Evolutionary conservation across 192 early-diverging fungal species (phyloP), one percentile per base, ranked within the genome.

Genomic region (Rhizoclosmatium globosum): DNA sequence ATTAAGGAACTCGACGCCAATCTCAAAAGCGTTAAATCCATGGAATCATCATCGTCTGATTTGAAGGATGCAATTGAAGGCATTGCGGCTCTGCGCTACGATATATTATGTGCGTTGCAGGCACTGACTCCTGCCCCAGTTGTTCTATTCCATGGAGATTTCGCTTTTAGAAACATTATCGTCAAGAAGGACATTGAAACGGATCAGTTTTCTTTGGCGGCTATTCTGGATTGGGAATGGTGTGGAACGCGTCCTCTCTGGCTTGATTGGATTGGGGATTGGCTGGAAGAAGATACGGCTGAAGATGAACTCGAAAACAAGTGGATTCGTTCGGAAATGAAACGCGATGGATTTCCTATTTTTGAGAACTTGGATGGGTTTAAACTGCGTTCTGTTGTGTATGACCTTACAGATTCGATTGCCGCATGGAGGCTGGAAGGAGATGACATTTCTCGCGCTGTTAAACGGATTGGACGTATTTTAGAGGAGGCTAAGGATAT

Each of bases 171-270:
- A 48, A 78, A 78, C 39, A 78, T 78, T 21, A 78, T 78, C 31
- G 56, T 68, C 17, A 23, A 17, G 3, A n/a, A 45, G 23, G 47
- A 78, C 53, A 9, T 9, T 64, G 67, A 68, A 44, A 39, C 46
- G 23, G 53, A 45, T n/a, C 9, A 4, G 48, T 57, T 23, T 15
- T 3, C 23, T 4, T 11, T 78, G 4, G 38, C 45, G 2, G 45
- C 39, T 38, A 45, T 78, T 17, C 67, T 78, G 45, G 77, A 78
- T 41, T 78, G 77, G 77, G 77, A 78, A 57, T 78, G 77, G 77
- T 58, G 58, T 41, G 65, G 77, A 2, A 57, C 77, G 0, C 43
- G 46, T 61, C 66, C 67, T 15, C 21, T 4, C 23, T 78, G 41
- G 9, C 6, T 53, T 31, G 77, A 78, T 2, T 48, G 41, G 42